Conservation (phyloP, 495 filamentous ascomycete genomes). For the Penicillium coffeae region DNA sequence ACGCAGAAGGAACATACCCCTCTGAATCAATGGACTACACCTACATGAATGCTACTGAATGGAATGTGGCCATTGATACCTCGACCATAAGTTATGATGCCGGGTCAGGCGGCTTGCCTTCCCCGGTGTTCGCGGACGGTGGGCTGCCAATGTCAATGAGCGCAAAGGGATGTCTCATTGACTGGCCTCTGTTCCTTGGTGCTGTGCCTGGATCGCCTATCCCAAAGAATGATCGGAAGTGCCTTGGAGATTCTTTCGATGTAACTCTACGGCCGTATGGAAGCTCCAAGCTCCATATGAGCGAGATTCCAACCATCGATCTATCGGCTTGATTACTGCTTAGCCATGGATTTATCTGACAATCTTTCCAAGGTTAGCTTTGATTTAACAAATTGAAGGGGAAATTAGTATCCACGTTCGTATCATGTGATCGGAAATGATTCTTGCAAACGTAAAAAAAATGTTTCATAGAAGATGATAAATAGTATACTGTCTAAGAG, state of each 20-base stretch:
- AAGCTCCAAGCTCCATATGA: slow-evolving; percentile 56
- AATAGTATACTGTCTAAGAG: no score
- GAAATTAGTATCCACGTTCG: no score
- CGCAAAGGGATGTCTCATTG: slow-evolving; percentile 50
- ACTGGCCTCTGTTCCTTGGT: slow-evolving; percentile 45
- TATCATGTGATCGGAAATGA: no score
- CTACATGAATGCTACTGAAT: slow-evolving; percentile 9
- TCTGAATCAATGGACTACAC: slow-evolving; percentile 9
- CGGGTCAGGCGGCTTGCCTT: slow-evolving; percentile 24
- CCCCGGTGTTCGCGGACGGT: slow-evolving; percentile 48
- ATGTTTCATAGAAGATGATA: no score
- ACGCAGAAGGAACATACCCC: slow-evolving; percentile 8
- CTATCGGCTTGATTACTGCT: not conserved
- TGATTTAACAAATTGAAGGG: no score
- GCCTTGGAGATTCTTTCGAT: slow-evolving; percentile 38
- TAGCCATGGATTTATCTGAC: no score
- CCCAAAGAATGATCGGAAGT: slow-evolving; percentile 24
- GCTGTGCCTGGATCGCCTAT: slow-evolving; percentile 46
- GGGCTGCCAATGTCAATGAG: slow-evolving; percentile 44
- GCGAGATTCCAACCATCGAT: slow-evolving; percentile 44
- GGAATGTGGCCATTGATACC: slow-evolving; percentile 23
- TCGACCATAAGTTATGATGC: slow-evolving; percentile 14
- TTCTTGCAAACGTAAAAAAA: no score
- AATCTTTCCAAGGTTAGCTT: no score
- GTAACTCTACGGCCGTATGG: slow-evolving; percentile 53